phyloP scores from a whole-genome alignment of 768 basidiomycete genomes.

The Cubamyces lactineus region DNA sequence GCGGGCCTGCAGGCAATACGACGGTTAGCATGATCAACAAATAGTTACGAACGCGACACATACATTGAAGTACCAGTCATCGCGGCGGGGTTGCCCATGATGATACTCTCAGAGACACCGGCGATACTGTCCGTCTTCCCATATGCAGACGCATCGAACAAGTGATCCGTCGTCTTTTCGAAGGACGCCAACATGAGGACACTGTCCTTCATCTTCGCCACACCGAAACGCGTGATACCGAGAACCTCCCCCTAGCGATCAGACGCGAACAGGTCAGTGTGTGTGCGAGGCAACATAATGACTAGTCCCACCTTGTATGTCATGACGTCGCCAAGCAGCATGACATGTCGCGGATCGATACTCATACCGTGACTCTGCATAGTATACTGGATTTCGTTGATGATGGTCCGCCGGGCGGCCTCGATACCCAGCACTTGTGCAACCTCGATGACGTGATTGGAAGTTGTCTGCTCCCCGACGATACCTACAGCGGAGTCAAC shows the following conservation, averaged over 20 bases:
- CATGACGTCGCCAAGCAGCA: conserved; percentile 99
- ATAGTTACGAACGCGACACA: conserved; percentile 29
- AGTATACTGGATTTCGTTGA: conserved; percentile 96
- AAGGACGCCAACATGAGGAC: conserved; percentile 99
- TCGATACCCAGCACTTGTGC: conserved; percentile 97
- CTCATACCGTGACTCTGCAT: conserved; percentile 98
- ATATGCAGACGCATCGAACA: conserved; percentile 96
- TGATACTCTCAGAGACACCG: conserved; percentile 98
- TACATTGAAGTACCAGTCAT: conserved; percentile 95
- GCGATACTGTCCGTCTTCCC: conserved; percentile 94
- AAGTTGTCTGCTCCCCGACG: conserved; percentile 87
- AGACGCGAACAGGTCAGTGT: background rate
- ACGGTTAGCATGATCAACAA: background rate
- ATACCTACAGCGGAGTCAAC: conserved; percentile 59
- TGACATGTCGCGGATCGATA: conserved; percentile 98
- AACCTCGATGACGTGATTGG: conserved; percentile 97
- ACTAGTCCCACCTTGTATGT: conserved; percentile 78
- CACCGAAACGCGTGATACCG: conserved; percentile 98
- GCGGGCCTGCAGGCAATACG: conserved; percentile 39
- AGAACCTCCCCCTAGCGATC: conserved; percentile 86
- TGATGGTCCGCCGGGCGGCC: conserved; percentile 90
- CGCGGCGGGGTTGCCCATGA: conserved; percentile 97
- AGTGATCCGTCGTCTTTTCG: conserved; percentile 98
- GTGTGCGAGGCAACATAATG: background rate
- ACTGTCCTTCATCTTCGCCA: conserved; percentile 99